Percentiles rank a stretch among this genome's conserved stretches.
Evolutionary conservation across 495 filamentous ascomycete genomes (phyloP).

Genomic region (Astrothelium subdiscretum): DNA sequence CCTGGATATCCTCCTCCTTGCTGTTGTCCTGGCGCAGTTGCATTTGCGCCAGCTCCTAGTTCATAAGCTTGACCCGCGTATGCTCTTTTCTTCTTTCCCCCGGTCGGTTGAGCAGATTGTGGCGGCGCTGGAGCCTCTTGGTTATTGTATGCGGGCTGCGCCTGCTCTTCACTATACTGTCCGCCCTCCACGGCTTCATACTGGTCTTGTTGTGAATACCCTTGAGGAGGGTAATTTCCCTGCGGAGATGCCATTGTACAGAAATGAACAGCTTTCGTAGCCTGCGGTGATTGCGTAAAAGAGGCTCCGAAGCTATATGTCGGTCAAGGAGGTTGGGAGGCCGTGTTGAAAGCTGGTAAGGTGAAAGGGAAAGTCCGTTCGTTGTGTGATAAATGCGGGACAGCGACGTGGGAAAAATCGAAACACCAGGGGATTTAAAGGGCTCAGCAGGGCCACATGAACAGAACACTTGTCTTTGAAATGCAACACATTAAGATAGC

Average conservation of each 20-base stretch:
- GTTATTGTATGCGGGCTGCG: neutral
- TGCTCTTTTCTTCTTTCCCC: conserved; percentile 72
- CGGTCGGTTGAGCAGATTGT: conserved; percentile 11
- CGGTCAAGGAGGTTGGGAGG: neutral
- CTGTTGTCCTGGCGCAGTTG: conserved; percentile 47
- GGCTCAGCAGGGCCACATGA: too few relatives aligned
- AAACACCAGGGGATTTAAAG: too few relatives aligned
- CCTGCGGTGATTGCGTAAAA: too few relatives aligned
- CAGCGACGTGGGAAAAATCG: too few relatives aligned
- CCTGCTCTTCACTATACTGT: neutral
- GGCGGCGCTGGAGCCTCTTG: neutral
- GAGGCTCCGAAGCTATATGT: too few relatives aligned
- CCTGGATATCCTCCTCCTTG: conserved; percentile 26
- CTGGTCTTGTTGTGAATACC: neutral
- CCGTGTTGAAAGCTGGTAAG: too few relatives aligned
- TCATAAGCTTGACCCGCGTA: conserved; percentile 95
- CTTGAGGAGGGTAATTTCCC: neutral
- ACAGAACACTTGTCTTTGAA: too few relatives aligned
- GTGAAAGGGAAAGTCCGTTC: too few relatives aligned
- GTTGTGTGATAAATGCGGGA: too few relatives aligned
- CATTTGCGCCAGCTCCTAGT: conserved; percentile 82
- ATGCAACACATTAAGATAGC: neutral
- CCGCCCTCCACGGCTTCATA: neutral
- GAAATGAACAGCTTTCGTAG: neutral
- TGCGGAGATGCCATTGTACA: neutral